Conservation (phyloP, 176 grass and related monocot genomes). For the Juncus effusus region DNA sequence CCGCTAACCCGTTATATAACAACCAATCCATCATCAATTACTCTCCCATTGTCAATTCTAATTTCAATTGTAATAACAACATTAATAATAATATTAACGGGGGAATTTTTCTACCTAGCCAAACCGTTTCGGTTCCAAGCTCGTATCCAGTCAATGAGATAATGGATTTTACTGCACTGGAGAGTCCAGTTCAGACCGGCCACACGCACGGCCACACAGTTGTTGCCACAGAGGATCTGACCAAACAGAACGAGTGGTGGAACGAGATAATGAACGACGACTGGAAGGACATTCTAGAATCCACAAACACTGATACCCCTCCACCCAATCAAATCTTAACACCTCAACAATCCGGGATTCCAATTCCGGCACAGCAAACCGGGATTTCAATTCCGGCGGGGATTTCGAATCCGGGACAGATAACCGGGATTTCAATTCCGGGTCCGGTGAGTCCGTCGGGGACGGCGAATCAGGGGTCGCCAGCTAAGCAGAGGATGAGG, state of each 20-base stretch:
- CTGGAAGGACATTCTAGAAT: constrained; percentile 82
- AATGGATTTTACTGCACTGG: constrained; percentile 41
- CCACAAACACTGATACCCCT: constrained; percentile 27
- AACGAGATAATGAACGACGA: constrained; percentile 67
- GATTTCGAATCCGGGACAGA: too few species aligned
- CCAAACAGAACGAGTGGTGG: constrained; percentile 80
- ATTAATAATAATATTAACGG: constrained; percentile 24
- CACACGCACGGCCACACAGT: constrained; percentile 23
- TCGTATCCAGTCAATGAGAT: constrained; percentile 41
- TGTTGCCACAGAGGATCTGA: constrained; percentile 44
- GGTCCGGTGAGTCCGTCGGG: constrained; percentile 39
- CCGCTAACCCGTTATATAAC: constrained; percentile 27
- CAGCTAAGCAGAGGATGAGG: constrained; percentile 65
- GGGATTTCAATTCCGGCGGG: too few species aligned
- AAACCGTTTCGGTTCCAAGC: constrained; percentile 34
- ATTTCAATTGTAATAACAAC: constrained; percentile 34
- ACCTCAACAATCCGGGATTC: too few species aligned
- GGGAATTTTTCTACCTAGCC: constrained; percentile 32
- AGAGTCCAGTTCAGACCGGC: constrained; percentile 30
- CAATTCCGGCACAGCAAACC: constrained; percentile 16
- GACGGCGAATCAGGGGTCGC: constrained; percentile 37
- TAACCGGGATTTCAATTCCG: not conserved
- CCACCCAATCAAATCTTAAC: constrained; percentile 56
- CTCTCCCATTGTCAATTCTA: constrained; percentile 28
- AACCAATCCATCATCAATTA: constrained; percentile 34